phyloP scores from a whole-genome alignment of 2,329 filamentous ascomycete genomes.

The Fusarium miscanthi region DNA sequence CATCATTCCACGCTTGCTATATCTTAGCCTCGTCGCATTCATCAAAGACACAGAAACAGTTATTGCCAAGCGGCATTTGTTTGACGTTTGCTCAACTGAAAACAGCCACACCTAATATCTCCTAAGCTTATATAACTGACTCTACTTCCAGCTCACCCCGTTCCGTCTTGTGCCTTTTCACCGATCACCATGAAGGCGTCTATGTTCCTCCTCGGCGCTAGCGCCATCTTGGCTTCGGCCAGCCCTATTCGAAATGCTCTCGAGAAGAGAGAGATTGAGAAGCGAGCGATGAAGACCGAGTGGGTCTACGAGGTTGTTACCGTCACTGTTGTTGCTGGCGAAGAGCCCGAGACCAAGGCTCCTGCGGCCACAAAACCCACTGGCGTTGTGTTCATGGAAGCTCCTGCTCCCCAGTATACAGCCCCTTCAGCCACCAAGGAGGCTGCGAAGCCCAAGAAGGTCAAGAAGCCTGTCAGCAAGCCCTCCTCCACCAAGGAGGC shows the following conservation, averaged over 20 bases:
- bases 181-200: constrained; percentile 62
- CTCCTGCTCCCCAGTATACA: constrained; percentile 4
- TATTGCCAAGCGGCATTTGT: constrained; percentile 33
- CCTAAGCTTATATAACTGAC: constrained; percentile 40
- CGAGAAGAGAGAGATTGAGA: constrained; percentile 53
- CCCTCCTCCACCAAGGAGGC: constrained; percentile 22
- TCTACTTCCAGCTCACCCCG: constrained; percentile 27
- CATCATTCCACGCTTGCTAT: constrained; percentile 31
- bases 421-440: constrained; percentile 16
- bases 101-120: constrained; percentile 31
- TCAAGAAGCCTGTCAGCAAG: constrained; percentile 22
- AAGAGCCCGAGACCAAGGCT: constrained; percentile 27
- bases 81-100: constrained; percentile 20
- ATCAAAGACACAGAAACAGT: constrained; percentile 32
- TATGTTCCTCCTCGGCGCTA: constrained; percentile 56
- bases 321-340: constrained; percentile 57
- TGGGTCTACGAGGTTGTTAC: constrained; percentile 56
- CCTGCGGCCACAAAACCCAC: constrained; percentile 19
- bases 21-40: constrained; percentile 34
- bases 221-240: constrained; percentile 60
- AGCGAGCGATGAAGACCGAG: constrained; percentile 55
- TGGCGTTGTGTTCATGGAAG: constrained; percentile 44
- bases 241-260: constrained; percentile 52
- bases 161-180: constrained; percentile 20
- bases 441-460: constrained; percentile 14